Percentiles rank a stretch among this genome's conserved stretches.
Conservation (phyloP, 2,329 filamentous ascomycete genomes). For the Aspergillus vadensis region DNA sequence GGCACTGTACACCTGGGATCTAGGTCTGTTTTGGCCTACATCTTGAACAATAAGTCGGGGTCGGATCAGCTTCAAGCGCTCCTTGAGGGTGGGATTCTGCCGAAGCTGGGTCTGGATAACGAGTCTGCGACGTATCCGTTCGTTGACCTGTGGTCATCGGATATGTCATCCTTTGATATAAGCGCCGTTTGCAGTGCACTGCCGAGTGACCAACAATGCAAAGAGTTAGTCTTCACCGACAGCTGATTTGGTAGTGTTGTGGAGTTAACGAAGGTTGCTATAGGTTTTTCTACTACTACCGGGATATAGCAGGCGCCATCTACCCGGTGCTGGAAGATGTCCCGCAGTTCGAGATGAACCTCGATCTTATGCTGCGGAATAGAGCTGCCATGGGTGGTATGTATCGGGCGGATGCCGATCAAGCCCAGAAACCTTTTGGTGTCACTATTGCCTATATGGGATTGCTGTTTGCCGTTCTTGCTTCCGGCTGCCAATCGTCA, state of each 20-base stretch:
- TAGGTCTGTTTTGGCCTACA: conserved; percentile 63
- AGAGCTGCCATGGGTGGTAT: conserved; percentile 48
- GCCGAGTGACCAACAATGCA: conserved; percentile 60
- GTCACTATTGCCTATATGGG: conserved; percentile 61
- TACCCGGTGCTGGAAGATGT: conserved; percentile 63
- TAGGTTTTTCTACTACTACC: conserved; percentile 59
- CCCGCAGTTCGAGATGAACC: conserved; percentile 55
- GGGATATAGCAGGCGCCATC: conserved; percentile 60
- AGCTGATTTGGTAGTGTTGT: conserved; percentile 10
- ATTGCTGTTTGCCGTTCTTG: conserved; percentile 63
- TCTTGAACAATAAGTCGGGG: conserved; percentile 57
- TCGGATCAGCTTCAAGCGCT: conserved; percentile 55
- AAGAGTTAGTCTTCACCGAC: conserved; percentile 44
- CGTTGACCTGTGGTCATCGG: conserved; percentile 65
- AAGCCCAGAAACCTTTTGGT: conserved; percentile 58
- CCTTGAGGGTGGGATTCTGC: conserved; percentile 62
- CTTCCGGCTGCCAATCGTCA: conserved; percentile 63
- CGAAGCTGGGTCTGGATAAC: conserved; percentile 65
- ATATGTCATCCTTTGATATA: conserved; percentile 59
- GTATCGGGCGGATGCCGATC: conserved; percentile 48
- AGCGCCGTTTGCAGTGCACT: conserved; percentile 61
- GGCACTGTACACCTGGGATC: conserved; percentile 64
- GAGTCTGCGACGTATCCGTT: conserved; percentile 67
- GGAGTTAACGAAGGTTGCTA: conserved; percentile 3
- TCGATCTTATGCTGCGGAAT: conserved; percentile 57